Evolutionary conservation across 257 asterid species (phyloP), one percentile per base, ranked within the genome.

Genomic region (Prunella vulgaris): DNA sequence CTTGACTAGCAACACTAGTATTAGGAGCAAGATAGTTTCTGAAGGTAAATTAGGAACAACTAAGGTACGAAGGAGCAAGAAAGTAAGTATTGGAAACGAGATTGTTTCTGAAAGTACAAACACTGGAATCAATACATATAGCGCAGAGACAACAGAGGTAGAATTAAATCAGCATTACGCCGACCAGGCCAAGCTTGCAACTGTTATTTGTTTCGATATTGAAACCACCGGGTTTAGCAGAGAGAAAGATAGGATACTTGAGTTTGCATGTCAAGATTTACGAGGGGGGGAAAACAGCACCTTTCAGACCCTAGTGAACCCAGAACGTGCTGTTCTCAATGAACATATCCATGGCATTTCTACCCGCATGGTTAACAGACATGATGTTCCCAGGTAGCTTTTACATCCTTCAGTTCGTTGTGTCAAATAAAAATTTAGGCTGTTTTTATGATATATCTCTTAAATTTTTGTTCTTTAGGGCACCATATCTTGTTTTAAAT

Each of bases 221-320:
- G 98, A 93, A 76, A 93, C 98, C 49, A 93, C 98, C 30, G 98
- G 98, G 64, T 82, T 93, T 27, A 40, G 79, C 69, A 83, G 84
- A 72, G 87, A 77, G 33, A 59, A 1, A 5, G 82, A 87, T 56
- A 82, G 95, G 62, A 88, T 93, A 49, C 66, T 93, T 67, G 98
- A 93, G 89, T 75, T 93, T 61, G 98, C 97, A 44, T 71, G 86
- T 56, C 95, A 84, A 83, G 98, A 93, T 82, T 92, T 93, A 67
- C 82, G 82, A 80, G 97, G 98, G 46, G 98, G 97, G 68, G 86
- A 77, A 56, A 83, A 88, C 77, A 83, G 97, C 88, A 87, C 90
- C 68, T 90, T 93, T 17, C 89, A 93, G 91, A 80, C 93, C 42
- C 86, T 93, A 38, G 84, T 93, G 70, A 93, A 93, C 79, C 98